Conservation (phyloP, 345 rosid species). For the Combretum micranthum region DNA sequence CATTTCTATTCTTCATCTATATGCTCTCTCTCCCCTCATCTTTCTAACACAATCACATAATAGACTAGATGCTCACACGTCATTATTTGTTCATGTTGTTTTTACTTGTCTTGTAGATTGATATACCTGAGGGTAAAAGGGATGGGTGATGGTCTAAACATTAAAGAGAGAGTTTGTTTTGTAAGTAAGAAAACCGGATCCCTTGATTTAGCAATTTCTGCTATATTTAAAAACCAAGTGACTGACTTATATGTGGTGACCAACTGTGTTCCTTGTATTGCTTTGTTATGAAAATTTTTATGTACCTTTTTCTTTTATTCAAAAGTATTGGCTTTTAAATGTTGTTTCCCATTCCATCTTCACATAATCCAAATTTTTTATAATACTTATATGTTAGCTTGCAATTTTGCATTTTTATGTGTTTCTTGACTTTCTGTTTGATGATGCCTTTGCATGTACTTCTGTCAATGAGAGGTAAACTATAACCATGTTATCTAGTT, state of each 20-base stretch:
- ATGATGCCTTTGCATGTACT: not conserved
- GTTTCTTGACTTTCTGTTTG: not conserved
- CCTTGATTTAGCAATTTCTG: too few relatives aligned
- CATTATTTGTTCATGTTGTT: not conserved
- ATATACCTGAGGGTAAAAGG: conserved; percentile 87
- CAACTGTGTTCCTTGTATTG: not conserved
- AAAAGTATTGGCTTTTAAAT: too few relatives aligned
- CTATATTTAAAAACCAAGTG: too few relatives aligned
- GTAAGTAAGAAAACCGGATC: conserved; percentile 31
- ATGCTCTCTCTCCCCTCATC: too few relatives aligned
- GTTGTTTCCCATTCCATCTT: too few relatives aligned
- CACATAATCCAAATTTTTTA: too few relatives aligned
- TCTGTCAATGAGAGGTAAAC: not conserved
- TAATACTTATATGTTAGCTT: too few relatives aligned
- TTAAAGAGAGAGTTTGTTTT: conserved; percentile 81
- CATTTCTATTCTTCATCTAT: too few relatives aligned
- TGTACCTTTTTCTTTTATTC: too few relatives aligned
- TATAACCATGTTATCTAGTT: not conserved
- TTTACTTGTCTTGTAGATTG: conserved; percentile 44
- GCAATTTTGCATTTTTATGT: too few relatives aligned
- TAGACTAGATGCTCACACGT: not conserved
- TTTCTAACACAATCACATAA: not conserved
- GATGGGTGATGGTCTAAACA: conserved; percentile 81
- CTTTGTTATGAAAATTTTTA: not conserved
- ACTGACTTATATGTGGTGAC: not conserved